Percentiles rank a stretch among this genome's conserved stretches.
phyloP scores from a whole-genome alignment of 2,329 filamentous ascomycete genomes.

The Grosmannia clavigera region DNA sequence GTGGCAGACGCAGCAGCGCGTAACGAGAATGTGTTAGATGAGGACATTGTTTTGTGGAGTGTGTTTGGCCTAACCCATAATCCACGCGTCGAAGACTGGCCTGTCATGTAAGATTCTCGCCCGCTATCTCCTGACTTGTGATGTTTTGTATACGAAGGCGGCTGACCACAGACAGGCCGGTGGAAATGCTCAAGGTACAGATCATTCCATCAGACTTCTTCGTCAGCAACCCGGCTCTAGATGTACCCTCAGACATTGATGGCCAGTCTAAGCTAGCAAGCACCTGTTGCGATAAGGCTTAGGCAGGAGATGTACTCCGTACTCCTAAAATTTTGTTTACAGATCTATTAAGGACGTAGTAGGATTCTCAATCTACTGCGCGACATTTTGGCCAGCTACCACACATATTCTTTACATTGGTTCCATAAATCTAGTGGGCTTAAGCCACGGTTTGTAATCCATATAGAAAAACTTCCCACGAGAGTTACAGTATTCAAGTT shows the following conservation, averaged over 20 bases:
- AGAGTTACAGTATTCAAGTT: too few relatives aligned
- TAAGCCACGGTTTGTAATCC: too few relatives aligned
- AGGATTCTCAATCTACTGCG: too few relatives aligned
- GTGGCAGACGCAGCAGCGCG: conserved; percentile 18
- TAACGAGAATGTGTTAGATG: conserved; percentile 15
- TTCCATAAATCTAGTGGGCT: too few relatives aligned
- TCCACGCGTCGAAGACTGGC: conserved; percentile 53
- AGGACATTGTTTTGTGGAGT: conserved; percentile 36
- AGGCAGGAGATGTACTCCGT: not conserved
- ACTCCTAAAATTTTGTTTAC: too few relatives aligned
- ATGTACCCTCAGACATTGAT: conserved; percentile 29
- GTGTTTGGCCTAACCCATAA: conserved; percentile 52
- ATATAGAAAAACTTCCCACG: too few relatives aligned
- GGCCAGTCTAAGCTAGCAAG: not conserved
- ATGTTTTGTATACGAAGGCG: too few relatives aligned
- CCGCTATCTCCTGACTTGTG: not conserved
- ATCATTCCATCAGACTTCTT: conserved; percentile 44
- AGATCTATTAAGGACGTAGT: too few relatives aligned
- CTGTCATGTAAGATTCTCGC: conserved; percentile 37
- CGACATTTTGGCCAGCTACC: too few relatives aligned
- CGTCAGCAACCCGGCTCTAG: conserved; percentile 33
- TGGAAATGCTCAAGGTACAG: conserved; percentile 37
- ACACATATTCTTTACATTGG: too few relatives aligned
- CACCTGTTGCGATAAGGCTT: not conserved
- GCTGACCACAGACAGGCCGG: conserved; percentile 22